A percentile compares a stretch with the other conserved stretches of the same genome.
phyloP scores from a whole-genome alignment of 2,329 filamentous ascomycete species.

The Beauveria rudraprayagi region DNA sequence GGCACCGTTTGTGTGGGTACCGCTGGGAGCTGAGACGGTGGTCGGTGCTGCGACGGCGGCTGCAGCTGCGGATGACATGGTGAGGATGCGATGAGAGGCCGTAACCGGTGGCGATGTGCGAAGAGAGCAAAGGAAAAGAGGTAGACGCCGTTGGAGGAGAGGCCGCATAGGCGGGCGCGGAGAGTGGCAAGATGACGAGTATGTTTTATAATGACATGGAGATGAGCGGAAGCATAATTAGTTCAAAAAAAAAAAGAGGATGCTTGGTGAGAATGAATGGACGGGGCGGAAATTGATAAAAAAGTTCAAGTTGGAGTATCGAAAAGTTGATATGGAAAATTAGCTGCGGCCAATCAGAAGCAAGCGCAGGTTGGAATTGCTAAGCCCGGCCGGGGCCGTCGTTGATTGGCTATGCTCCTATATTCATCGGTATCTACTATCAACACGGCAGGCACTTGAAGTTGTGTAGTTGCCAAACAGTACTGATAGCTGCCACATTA shows the following conservation, averaged over 20 bases:
- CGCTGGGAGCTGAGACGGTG: not conserved
- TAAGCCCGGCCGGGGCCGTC: not conserved
- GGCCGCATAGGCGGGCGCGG: not conserved
- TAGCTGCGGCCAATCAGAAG: constrained; percentile 3
- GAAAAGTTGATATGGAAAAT: constrained; percentile 4
- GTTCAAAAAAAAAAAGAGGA: not conserved
- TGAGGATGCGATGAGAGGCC: constrained; percentile 1
- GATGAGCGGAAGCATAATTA: not conserved
- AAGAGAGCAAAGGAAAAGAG: not conserved
- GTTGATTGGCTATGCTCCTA: not conserved
- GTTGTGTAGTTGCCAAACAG: too few species aligned
- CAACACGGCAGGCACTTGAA: too few species aligned
- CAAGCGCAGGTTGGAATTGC: not conserved
- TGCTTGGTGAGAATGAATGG: not conserved
- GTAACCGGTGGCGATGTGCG: not conserved
- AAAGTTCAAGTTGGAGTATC: not conserved
- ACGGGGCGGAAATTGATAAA: not conserved
- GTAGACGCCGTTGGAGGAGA: not conserved
- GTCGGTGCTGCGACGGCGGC: not conserved
- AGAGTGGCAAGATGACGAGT: too few species aligned
- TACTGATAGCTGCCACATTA: too few species aligned
- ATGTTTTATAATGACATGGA: not conserved
- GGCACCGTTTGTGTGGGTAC: not conserved
- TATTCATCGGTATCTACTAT: too few species aligned
- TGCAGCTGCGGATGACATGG: not conserved